A percentile compares a stretch with the other conserved stretches of the same genome.
These are phyloP conservation scores for Cyberlindnera sargentensis DNA, from an alignment of 805 yeast species.

Conservation along the genomic window DNA sequence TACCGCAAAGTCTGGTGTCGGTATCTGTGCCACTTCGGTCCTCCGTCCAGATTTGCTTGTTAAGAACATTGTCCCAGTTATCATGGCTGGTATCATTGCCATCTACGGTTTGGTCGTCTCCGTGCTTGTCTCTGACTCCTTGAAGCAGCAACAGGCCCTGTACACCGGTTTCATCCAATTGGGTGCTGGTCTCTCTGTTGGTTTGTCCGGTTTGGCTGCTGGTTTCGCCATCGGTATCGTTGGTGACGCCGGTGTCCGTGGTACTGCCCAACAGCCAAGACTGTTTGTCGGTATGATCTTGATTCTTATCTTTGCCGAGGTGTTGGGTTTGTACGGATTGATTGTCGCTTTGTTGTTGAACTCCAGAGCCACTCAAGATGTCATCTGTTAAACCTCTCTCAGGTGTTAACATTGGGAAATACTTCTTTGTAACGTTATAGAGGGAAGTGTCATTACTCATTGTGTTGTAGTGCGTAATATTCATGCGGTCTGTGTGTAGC, in stretches of 20 bases:
- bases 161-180: constrained; percentile 97
- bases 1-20: constrained; percentile 98
- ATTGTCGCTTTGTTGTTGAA: constrained; percentile 96
- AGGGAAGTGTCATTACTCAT: no score
- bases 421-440: neutral
- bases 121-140: constrained; percentile 84
- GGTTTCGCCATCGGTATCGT: constrained; percentile 99
- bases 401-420: neutral
- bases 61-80: constrained; percentile 91
- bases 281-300: constrained; percentile 97
- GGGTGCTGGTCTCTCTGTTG: constrained; percentile 97
- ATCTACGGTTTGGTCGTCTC: constrained; percentile 96
- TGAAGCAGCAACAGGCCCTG: constrained; percentile 85
- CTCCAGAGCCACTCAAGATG: constrained; percentile 96
- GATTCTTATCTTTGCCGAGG: constrained; percentile 98
- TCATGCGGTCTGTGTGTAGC: no score
- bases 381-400: constrained; percentile 48
- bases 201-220: constrained; percentile 95
- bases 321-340: constrained; percentile 95
- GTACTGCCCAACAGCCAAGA: constrained; percentile 97
- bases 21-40: constrained; percentile 97
- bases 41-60: constrained; percentile 94
- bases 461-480: no score
- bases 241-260: constrained; percentile 99
- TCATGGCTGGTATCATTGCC: constrained; percentile 99